Evolutionary conservation across 208 protist genomes (phyloP).

Genomic region (Crithidia acanthocephali): DNA sequence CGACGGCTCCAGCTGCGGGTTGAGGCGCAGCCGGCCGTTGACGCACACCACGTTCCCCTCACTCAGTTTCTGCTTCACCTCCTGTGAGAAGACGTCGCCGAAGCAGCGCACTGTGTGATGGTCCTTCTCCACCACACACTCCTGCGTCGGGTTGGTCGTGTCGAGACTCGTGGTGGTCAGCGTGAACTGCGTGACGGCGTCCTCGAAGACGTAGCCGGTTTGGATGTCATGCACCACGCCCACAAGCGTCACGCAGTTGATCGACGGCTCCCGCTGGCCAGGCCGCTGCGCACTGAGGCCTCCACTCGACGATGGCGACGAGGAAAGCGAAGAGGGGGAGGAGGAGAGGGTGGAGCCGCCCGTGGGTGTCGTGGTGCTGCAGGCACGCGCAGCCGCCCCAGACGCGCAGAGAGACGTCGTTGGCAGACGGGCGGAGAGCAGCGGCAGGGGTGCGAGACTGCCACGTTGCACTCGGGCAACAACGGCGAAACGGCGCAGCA

Average conservation of each 20-base stretch:
- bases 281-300: constrained; percentile 20
- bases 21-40: constrained; percentile 85
- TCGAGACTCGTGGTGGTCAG: constrained; percentile 90
- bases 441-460: background rate
- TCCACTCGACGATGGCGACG: background rate
- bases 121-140: constrained; percentile 91
- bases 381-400: background rate
- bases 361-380: constrained; percentile 15
- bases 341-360: background rate
- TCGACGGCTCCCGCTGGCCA: constrained; percentile 38
- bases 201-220: constrained; percentile 90
- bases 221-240: constrained; percentile 93
- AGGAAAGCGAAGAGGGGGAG: background rate
- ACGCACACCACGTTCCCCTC: constrained; percentile 91
- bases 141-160: constrained; percentile 68
- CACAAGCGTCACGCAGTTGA: constrained; percentile 91
- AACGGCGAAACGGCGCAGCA: too few relatives aligned
- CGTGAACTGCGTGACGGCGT: constrained; percentile 92
- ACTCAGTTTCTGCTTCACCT: constrained; percentile 72
- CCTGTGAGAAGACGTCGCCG: constrained; percentile 86
- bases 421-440: background rate
- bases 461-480: too few relatives aligned
- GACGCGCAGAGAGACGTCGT: background rate
- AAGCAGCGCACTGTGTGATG: constrained; percentile 93
- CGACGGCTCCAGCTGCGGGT: constrained; percentile 88